Percentiles rank a stretch among this genome's conserved stretches.
Evolutionary conservation across 1,284 basidiomycete species (phyloP).

Genomic region (Boletus mariae): DNA sequence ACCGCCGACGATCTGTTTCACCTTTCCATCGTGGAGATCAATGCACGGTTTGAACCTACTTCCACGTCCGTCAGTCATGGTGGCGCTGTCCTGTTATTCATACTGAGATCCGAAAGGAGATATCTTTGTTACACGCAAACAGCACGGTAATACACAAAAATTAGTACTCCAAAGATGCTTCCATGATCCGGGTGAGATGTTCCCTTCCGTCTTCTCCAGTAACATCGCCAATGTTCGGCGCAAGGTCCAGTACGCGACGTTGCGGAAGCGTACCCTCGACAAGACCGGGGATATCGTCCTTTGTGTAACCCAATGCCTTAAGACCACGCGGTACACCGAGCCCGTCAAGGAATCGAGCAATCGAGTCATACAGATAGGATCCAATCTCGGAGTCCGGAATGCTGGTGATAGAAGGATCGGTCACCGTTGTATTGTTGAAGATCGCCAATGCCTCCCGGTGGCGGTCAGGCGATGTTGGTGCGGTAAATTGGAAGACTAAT

Average conservation of each 20-base stretch:
- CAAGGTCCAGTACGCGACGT: conserved; percentile 81
- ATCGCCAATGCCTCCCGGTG: conserved; percentile 88
- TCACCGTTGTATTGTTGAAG: conserved; percentile 65
- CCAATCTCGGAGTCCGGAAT: conserved; percentile 85
- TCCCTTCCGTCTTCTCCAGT: conserved; percentile 76
- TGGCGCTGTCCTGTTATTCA: neutral
- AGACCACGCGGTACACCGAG: conserved; percentile 88
- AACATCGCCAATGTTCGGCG: conserved; percentile 80
- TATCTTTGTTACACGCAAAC: conserved; percentile 4
- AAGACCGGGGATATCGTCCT: conserved; percentile 60
- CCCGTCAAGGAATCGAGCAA: conserved; percentile 85
- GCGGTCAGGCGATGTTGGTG: conserved; percentile 85
- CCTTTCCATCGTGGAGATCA: conserved; percentile 90
- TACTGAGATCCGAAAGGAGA: conserved; percentile 1
- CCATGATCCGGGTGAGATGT: conserved; percentile 74
- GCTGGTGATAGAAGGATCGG: conserved; percentile 66
- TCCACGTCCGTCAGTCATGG: conserved; percentile 20
- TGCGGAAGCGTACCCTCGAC: conserved; percentile 89
- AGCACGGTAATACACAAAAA: conserved; percentile 7
- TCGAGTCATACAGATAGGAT: conserved; percentile 80
- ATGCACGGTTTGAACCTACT: conserved; percentile 89
- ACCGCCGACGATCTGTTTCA: conserved; percentile 98
- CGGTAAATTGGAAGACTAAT: conserved; percentile 87
- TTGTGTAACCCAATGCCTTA: conserved; percentile 79
- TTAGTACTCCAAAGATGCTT: conserved; percentile 73